Conservation (phyloP, 257 asterid species). For the Penstemon newberryi region DNA sequence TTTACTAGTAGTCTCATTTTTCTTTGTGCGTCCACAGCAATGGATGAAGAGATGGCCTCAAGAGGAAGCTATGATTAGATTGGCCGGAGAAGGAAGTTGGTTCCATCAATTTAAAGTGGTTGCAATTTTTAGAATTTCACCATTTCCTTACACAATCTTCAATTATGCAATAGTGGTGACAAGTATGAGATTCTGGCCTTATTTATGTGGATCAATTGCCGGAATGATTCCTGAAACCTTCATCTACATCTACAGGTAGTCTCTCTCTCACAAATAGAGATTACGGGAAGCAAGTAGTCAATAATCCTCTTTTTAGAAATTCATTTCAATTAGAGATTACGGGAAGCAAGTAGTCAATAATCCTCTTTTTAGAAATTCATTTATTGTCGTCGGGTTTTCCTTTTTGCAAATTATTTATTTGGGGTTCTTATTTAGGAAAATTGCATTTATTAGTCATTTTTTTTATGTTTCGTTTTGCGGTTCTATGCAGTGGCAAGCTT, state of each 20-base stretch:
- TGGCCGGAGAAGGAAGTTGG: slow-evolving; percentile 92
- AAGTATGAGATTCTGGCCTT: slow-evolving; percentile 88
- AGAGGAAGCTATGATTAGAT: slow-evolving; percentile 73
- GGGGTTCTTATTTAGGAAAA: no score
- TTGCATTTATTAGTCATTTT: no score
- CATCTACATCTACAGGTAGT: slow-evolving; percentile 82
- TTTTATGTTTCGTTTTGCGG: slow-evolving; percentile 14
- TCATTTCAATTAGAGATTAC: no score
- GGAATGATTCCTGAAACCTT: slow-evolving; percentile 98
- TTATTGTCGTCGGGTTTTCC: no score
- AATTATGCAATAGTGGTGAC: slow-evolving; percentile 87
- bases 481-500: slow-evolving; percentile 72
- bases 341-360: no score
- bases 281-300: no score
- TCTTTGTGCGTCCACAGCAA: slow-evolving; percentile 47
- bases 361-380: no score
- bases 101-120: slow-evolving; percentile 86
- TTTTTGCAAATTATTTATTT: no score
- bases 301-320: no score
- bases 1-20: background rate
- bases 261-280: no score
- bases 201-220: slow-evolving; percentile 73
- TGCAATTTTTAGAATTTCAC: slow-evolving; percentile 80
- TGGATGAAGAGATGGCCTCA: slow-evolving; percentile 96
- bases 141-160: slow-evolving; percentile 91